Percentiles rank a stretch among this genome's conserved stretches.
Evolutionary conservation across 257 asterid genomes (phyloP).

Genomic region (Solanum sparsipilum): DNA sequence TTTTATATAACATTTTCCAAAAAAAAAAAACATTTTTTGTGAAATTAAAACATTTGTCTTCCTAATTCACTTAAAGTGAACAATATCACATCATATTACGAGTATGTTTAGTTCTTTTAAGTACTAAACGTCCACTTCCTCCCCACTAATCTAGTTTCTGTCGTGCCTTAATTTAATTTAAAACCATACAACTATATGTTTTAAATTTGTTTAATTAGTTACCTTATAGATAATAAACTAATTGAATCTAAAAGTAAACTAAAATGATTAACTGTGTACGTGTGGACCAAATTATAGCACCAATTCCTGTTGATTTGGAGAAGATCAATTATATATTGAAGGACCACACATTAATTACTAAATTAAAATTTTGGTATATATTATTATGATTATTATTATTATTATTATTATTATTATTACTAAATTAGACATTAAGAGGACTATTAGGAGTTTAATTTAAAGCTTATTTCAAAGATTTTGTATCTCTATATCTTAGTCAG

Average conservation of each 20-base stretch:
- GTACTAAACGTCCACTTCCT: background rate
- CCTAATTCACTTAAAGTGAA: background rate
- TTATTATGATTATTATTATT: too few species aligned
- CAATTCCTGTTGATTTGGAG: background rate
- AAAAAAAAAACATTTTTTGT: background rate
- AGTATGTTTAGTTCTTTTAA: background rate
- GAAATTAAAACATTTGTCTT: background rate
- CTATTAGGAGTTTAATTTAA: background rate
- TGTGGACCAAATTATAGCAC: background rate
- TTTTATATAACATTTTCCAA: background rate
- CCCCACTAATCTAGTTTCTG: background rate
- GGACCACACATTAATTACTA: slow-evolving; percentile 1
- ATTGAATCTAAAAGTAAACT: background rate
- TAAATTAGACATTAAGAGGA: background rate
- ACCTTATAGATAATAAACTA: background rate
- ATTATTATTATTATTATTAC: too few species aligned
- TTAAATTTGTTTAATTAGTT: background rate
- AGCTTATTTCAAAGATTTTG: slow-evolving; percentile 3
- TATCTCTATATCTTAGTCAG: slow-evolving; percentile 8
- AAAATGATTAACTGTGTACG: background rate
- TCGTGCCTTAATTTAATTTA: background rate
- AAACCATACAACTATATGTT: background rate
- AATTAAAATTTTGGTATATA: background rate
- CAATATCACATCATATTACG: background rate
- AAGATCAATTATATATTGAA: background rate